Percentiles rank a stretch among this genome's conserved stretches.
Evolutionary conservation across 2,329 filamentous ascomycete genomes (phyloP).

Genomic region (Sarocladiaceae sp.): DNA sequence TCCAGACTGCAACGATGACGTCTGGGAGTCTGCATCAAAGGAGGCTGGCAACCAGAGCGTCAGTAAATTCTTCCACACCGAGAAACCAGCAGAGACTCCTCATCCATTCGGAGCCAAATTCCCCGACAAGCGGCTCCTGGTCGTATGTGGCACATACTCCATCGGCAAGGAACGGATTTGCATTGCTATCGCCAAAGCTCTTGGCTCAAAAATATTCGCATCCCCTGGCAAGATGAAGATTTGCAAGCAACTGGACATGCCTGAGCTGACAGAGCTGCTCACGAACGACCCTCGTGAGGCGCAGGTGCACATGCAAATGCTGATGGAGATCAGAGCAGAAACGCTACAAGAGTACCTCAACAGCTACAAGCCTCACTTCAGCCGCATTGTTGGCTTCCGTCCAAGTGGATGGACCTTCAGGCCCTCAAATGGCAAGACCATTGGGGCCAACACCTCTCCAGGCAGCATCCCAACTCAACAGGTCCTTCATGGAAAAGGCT

Average conservation of each 20-base stretch:
- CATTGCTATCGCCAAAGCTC: constrained; percentile 79
- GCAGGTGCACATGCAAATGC: constrained; percentile 94
- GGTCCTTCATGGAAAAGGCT: constrained; percentile 55
- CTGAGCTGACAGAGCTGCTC: constrained; percentile 69
- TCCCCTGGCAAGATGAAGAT: constrained; percentile 77
- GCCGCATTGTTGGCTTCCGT: constrained; percentile 80
- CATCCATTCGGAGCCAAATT: constrained; percentile 12
- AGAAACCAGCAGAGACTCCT: constrained; percentile 17
- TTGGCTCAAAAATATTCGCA: constrained; percentile 85
- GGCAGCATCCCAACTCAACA: constrained; percentile 42
- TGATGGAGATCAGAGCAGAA: constrained; percentile 89
- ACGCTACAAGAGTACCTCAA: constrained; percentile 86
- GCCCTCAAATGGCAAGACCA: constrained; percentile 49
- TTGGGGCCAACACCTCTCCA: constrained; percentile 48
- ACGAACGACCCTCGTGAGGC: constrained; percentile 77
- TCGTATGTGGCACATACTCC: constrained; percentile 93
- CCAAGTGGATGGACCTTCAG: constrained; percentile 94
- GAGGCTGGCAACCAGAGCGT: constrained; percentile 37
- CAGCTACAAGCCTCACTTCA: constrained; percentile 73
- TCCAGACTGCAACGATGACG: constrained; percentile 40
- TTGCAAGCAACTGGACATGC: constrained; percentile 76
- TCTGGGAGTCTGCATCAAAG: constrained; percentile 39
- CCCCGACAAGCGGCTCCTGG: constrained; percentile 60
- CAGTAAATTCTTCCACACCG: constrained; percentile 46
- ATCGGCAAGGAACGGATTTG: constrained; percentile 98